These are phyloP conservation scores for Trichoderma arundinaceum DNA, from an alignment of 2,329 filamentous ascomycete genomes.

Conservation along the genomic window DNA sequence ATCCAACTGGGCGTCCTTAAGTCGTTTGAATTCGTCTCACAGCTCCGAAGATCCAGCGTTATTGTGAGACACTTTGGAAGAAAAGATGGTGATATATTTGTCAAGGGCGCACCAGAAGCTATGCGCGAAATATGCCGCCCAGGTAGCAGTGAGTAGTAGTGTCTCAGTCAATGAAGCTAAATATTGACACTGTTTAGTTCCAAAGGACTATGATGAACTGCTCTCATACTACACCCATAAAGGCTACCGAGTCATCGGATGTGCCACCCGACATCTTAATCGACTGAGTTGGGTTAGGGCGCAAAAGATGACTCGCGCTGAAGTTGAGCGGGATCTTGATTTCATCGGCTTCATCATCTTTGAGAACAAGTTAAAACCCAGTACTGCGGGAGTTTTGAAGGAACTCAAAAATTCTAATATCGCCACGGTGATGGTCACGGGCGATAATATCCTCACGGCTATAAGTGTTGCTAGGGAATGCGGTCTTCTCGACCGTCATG, in stretches of 20 bases:
- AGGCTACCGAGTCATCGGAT: constrained; percentile 95
- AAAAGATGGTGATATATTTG: constrained; percentile 83
- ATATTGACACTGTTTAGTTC: constrained; percentile 57
- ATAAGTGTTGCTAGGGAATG: constrained; percentile 95
- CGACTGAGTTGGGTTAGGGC: constrained; percentile 93
- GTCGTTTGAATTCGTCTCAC: constrained; percentile 92
- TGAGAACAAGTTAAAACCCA: constrained; percentile 96
- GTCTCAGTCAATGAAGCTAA: neutral
- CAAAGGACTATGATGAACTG: constrained; percentile 86
- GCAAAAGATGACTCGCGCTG: constrained; percentile 87
- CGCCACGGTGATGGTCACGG: constrained; percentile 92
- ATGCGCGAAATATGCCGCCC: constrained; percentile 91
- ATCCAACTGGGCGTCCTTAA: constrained; percentile 91
- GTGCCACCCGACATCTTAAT: constrained; percentile 84
- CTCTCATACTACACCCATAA: constrained; percentile 91
- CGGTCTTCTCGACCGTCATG: constrained; percentile 76
- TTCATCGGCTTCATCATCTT: constrained; percentile 98
- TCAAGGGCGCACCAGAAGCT: constrained; percentile 95
- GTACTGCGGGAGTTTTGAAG: constrained; percentile 77
- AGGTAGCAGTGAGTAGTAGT: constrained; percentile 69
- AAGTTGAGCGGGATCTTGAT: constrained; percentile 82
- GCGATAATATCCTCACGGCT: constrained; percentile 95
- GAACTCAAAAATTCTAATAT: constrained; percentile 86
- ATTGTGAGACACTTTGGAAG: constrained; percentile 88
- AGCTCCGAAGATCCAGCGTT: constrained; percentile 89